Conservation (phyloP, 768 basidiomycete species). For the Chalciporus piperatus region DNA sequence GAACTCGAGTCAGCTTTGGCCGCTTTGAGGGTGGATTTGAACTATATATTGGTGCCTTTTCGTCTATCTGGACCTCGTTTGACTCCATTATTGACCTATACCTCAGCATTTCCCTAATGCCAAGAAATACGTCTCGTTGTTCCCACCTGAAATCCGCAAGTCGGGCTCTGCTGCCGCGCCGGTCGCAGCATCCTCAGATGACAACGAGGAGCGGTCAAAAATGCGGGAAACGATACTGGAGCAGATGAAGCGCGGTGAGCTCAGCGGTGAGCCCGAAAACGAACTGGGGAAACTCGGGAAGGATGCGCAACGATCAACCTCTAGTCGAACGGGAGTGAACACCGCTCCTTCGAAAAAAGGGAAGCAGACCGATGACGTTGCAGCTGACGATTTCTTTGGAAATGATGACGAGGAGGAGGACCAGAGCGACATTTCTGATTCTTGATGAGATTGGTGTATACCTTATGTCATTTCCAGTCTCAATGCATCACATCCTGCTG, state of each 20-base stretch:
- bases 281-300: conserved; percentile 20
- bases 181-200: conserved; percentile 10
- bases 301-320: conserved; percentile 4
- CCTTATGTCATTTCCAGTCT: conserved; percentile 54
- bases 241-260: conserved; percentile 58
- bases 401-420: conserved; percentile 22
- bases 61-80: background rate
- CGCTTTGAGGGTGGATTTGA: conserved; percentile 80
- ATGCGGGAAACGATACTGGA: conserved; percentile 57
- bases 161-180: conserved; percentile 9
- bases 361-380: conserved; percentile 11
- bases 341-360: conserved; percentile 1
- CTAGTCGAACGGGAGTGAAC: conserved; percentile 2
- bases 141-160: conserved; percentile 59
- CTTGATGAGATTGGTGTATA: conserved; percentile 54
- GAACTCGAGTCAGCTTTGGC: conserved; percentile 47
- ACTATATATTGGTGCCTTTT: conserved; percentile 73
- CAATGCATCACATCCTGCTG: background rate
- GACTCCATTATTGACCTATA: conserved; percentile 1
- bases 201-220: conserved; percentile 53
- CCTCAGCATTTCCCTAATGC: conserved; percentile 77
- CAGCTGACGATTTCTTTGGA: conserved; percentile 29
- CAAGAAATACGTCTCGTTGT: conserved; percentile 87
- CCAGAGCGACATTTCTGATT: conserved; percentile 16
- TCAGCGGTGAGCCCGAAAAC: conserved; percentile 60